Evolutionary conservation across 495 filamentous ascomycete species (phyloP), one percentile per base, ranked within the genome.

Genomic region (Neurospora pannonica): DNA sequence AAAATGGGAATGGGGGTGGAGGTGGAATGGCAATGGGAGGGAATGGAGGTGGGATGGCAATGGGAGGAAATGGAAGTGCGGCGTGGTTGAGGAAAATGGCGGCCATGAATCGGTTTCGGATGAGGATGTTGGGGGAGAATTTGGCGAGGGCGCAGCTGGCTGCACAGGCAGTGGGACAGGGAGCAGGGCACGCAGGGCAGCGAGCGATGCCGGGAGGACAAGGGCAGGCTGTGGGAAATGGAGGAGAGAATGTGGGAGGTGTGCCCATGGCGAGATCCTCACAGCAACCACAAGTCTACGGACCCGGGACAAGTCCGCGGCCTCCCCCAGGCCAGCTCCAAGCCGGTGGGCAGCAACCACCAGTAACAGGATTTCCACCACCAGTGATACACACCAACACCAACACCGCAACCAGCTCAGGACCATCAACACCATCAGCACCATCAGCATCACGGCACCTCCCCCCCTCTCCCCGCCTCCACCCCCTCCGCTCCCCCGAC

Each of bases 81-180:
- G 78, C 78, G 10, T 70, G 77, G 75, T 72, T 83, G 21, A 75
- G 79, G 24, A 77, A 81, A 3, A 76, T 76, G 21, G 81, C 81
- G 2, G 72, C 81, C 69, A 77, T 82, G 37, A 83, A 83, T 73
- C 54, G 79, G 2, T 78, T 79, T 11, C 70, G 81, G n/a, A 34
- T 74, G 8, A 77, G 81, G 1, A 73, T 79, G 8, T 72, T 67
- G 54, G 54, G 54, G 2, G 54, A 62, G 54, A 31, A 31, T 8
- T 11, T 62, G 54, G 28, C 28, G 28, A 34, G 70, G 13, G 69
- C 69, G 0, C 75, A 74, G 60, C 70, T 72, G 21, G 75, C 73
- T 11, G 48, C 75, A 4, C 48, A 74, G 8, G 10, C 2, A 54
- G 21, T 5, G 5, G 46, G 46, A 4, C 46, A 24, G 21, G 46